Evolutionary conservation across 345 rosid genomes (phyloP).

Genomic region (Pelargonium nanum): DNA sequence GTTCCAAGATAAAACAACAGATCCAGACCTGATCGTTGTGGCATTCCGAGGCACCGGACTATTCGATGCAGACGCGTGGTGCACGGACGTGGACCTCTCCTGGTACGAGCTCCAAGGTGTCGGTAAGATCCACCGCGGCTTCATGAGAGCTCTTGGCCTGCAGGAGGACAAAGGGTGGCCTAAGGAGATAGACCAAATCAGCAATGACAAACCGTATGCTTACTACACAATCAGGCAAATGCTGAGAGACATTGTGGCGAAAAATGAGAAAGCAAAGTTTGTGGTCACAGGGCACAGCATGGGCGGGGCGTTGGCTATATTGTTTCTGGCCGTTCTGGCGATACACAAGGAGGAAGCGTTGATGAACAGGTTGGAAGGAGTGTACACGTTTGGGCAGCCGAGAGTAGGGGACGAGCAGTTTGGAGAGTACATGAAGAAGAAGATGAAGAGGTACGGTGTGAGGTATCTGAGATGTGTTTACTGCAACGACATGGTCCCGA

Average conservation of each 20-base stretch:
- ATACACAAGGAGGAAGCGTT: slow-evolving; percentile 32
- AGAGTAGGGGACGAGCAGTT: slow-evolving; percentile 49
- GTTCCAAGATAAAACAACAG: slow-evolving; percentile 16
- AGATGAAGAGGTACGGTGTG: slow-evolving; percentile 20
- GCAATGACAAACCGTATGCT: slow-evolving; percentile 23
- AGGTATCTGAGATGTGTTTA: slow-evolving; percentile 55
- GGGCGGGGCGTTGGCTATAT: slow-evolving; percentile 52
- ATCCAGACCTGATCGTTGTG: slow-evolving; percentile 19
- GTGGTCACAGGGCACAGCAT: slow-evolving; percentile 60
- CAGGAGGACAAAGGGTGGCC: slow-evolving; percentile 39
- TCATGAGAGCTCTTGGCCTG: slow-evolving; percentile 56
- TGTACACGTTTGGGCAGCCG: slow-evolving; percentile 71
- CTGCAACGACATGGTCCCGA: slow-evolving; percentile 42
- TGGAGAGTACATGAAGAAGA: slow-evolving; percentile 31
- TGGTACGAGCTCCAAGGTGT: slow-evolving; percentile 26
- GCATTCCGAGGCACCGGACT: slow-evolving; percentile 44
- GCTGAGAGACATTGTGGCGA: slow-evolving; percentile 19
- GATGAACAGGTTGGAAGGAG: slow-evolving; percentile 45
- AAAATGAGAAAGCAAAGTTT: slow-evolving; percentile 29
- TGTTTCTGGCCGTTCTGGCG: slow-evolving; percentile 42
- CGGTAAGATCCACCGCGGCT: slow-evolving; percentile 50
- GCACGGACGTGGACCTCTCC: slow-evolving; percentile 33
- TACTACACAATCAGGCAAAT: slow-evolving; percentile 39
- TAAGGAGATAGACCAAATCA: slow-evolving; percentile 8
- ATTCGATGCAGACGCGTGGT: slow-evolving; percentile 39